Percentiles rank a stretch among this genome's conserved stretches.
These are phyloP conservation scores for Phaeosphaeriaceae sp. DNA, from an alignment of 2,329 filamentous ascomycete genomes.

Conservation along the genomic window DNA sequence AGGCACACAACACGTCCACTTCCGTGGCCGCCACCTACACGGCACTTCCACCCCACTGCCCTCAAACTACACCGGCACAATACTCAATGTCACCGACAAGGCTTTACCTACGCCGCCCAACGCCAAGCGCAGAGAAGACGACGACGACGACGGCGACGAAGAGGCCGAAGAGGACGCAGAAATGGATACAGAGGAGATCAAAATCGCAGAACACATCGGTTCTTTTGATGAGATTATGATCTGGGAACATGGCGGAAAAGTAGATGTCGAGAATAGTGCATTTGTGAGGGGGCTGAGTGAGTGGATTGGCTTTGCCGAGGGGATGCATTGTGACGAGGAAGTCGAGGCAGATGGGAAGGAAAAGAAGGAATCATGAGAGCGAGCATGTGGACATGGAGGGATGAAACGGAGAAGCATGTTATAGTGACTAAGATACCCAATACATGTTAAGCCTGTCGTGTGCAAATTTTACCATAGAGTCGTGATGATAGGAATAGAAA, in stretches of 20 bases:
- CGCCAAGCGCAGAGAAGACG: background rate
- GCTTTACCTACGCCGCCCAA: slow-evolving; percentile 12
- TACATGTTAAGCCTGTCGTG: too few species aligned
- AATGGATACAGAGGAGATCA: slow-evolving; percentile 33
- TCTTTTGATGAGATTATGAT: slow-evolving; percentile 77
- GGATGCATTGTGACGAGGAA: slow-evolving; percentile 45
- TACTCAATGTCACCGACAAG: slow-evolving; percentile 41
- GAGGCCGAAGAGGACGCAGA: slow-evolving; percentile 25
- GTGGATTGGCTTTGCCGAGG: slow-evolving; percentile 77
- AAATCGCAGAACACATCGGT: slow-evolving; percentile 66
- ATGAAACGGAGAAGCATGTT: background rate
- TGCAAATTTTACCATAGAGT: too few species aligned
- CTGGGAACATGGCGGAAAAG: slow-evolving; percentile 80
- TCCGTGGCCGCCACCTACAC: slow-evolving; percentile 77
- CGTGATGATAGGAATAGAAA: too few species aligned
- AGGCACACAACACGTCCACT: slow-evolving; percentile 34
- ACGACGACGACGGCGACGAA: slow-evolving; percentile 18
- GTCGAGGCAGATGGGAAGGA: slow-evolving; percentile 9
- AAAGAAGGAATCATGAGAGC: background rate
- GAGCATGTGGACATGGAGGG: too few species aligned
- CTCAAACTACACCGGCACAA: slow-evolving; percentile 68
- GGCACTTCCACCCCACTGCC: slow-evolving; percentile 73
- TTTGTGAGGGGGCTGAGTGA: slow-evolving; percentile 80
- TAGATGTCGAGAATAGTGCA: slow-evolving; percentile 68
- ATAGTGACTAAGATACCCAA: too few species aligned